Evolutionary conservation across 176 grass and related monocot species (phyloP), one percentile per base, ranked within the genome.

Genomic region (Oryza nivara): DNA sequence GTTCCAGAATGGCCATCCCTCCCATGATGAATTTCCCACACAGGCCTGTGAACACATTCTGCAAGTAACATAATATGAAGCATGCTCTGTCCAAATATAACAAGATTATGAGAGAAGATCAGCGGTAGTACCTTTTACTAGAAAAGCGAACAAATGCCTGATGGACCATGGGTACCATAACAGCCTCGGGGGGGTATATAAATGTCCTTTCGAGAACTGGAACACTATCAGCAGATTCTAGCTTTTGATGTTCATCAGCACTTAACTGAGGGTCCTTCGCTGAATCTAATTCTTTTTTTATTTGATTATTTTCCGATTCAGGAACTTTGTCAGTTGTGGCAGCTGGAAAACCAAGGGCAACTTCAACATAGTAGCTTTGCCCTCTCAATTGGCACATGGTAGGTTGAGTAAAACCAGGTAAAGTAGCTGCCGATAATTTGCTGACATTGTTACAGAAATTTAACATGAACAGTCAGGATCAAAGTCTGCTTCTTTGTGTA

Each of bases 341-440:
- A 82, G 83, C 86, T 48, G 86, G 84, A 83, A 94, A 90, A 75
- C 91, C 93, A 91, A 96, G 88, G 68, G 96, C 90, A 72, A 98
- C 89, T 98, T 98, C 93, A 84, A 98, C 91, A 86, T 94, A 96
- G 75, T 89, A 98, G 87, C 86, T 98, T 87, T 98, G 96, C 35
- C 96, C 96, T 83, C 93, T 96, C 83, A 95, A 65, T 88, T 90
- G 93, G 67, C 83, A 93, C 65, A 67, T 82, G 44, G 88, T 91
- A 77, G 87, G 91, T 81, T 92, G 96, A 88, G 74, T 90, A 80
- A 90, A 83, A 76, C 90, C 92, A 64, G 92, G 84, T 78, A 92
- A 76, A 83, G 89, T 89, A 58, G 85, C 56, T 63, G 91, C 79
- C 34, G 86, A 90, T 69, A 90, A 82, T 78, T 98, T 98, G 88